These are phyloP conservation scores for Cryphonectria carpinicola DNA, from an alignment of 2,329 filamentous ascomycete species.

Conservation along the genomic window DNA sequence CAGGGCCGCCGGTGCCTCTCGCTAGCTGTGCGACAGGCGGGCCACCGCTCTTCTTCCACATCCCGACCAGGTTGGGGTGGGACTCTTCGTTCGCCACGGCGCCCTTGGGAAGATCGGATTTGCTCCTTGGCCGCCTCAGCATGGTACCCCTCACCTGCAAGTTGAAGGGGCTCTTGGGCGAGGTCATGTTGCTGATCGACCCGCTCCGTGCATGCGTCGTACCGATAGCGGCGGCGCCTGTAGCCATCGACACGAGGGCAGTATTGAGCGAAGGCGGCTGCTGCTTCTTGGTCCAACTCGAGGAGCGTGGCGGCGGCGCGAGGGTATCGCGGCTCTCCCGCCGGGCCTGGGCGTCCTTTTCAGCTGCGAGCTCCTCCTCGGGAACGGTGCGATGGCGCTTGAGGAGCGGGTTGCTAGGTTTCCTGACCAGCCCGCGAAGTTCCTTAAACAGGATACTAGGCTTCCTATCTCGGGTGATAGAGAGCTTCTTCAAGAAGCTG, in stretches of 20 bases:
- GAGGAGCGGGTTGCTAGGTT: constrained; percentile 49
- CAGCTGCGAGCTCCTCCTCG: constrained; percentile 39
- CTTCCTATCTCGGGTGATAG: constrained; percentile 55
- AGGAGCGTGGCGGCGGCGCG: constrained; percentile 53
- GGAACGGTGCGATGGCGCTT: constrained; percentile 53
- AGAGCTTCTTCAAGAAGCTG: constrained; percentile 66
- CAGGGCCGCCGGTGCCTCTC: constrained; percentile 38
- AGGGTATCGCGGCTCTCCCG: constrained; percentile 53
- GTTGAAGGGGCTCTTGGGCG: constrained; percentile 56
- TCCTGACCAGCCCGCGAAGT: constrained; percentile 54
- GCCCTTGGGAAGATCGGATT: constrained; percentile 53
- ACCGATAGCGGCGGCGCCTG: constrained; percentile 58
- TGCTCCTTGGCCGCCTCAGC: constrained; percentile 60
- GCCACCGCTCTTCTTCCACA: constrained; percentile 58
- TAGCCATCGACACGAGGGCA: constrained; percentile 59
- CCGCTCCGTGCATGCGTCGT: constrained; percentile 61
- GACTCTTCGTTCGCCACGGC: constrained; percentile 41
- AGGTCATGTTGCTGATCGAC: constrained; percentile 60
- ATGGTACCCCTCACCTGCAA: constrained; percentile 50
- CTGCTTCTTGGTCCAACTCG: constrained; percentile 57
- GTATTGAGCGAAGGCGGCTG: constrained; percentile 62
- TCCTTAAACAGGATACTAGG: constrained; percentile 60
- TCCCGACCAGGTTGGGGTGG: constrained; percentile 51
- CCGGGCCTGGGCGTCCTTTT: constrained; percentile 38
- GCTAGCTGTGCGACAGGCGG: constrained; percentile 56